Base-by-base conservation (phyloP, 2,329 filamentous ascomycete species). In the Hymenoscyphus linearis region DNA sequence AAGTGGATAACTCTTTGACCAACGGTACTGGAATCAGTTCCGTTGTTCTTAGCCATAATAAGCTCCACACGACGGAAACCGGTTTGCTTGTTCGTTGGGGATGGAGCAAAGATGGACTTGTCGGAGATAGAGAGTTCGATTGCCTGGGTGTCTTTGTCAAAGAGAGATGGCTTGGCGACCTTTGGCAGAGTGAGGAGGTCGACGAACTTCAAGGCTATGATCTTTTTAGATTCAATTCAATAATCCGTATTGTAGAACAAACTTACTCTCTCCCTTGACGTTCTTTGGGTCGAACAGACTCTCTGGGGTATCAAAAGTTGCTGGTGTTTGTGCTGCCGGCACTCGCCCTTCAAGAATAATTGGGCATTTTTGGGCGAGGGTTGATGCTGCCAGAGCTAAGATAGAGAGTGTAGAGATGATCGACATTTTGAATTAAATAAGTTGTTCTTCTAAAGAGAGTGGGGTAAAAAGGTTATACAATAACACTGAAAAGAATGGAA, bases 1-100 rank as follows among this genome's bases (percentile, higher is more conserved):
- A 83, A 86, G 73, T 87, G 85, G 57, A 87, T 77, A 1, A 83
- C 85, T 74, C 85, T 85, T 61, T 85, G 73, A 31, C 83, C 83
- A 27, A 71, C 70, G 40, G 78, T 82, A 25, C 79, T 81, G n/a
- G 74, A 65, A 58, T 84, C 83, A 52, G 78, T 78, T 58, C 81
- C 76, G 18, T 72, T 75, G 75, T 81, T 79, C 75, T 79, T 74
- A 66, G 76, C 72, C 12, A 80, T 76, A 59, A 84, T 77, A 58
- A 86, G 76, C 62, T 85, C 84, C 1, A 81, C 82, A 64, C 85
- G 82, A 47, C 85, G 79, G 75, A 87, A 87, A 22, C 85, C 85
- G 2, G 73, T 74, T 72, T 87, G 85, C 55, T 78, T 70, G 66
- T 80, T 79, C 67, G 76, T 70, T 18, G 74, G 67, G 65, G 74